Conservation (phyloP, 148 eudicot species). For the Cornus suecica region DNA sequence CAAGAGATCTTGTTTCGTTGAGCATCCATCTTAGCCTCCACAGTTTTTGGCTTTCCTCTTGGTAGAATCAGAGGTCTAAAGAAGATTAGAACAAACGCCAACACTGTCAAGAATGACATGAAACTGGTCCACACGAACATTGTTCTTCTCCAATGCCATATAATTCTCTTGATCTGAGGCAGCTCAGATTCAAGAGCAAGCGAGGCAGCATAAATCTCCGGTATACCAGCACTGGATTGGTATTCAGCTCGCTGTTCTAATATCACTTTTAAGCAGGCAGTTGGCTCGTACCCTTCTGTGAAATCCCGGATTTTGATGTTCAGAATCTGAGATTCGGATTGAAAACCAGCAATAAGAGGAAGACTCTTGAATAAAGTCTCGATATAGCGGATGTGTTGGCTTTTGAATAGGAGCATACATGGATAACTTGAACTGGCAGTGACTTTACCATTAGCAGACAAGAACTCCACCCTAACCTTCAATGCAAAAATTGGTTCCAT, state of each 20-base stretch:
- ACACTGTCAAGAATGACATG: slow-evolving; percentile 18
- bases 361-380: slow-evolving; percentile 24
- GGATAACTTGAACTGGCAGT: slow-evolving; percentile 35
- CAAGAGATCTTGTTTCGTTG: slow-evolving; percentile 11
- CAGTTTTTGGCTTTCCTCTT: slow-evolving; percentile 3
- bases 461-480: slow-evolving; percentile 42
- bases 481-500: background rate
- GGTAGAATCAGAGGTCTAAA: slow-evolving; percentile 22
- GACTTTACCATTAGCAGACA: slow-evolving; percentile 27
- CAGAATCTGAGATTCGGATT: slow-evolving; percentile 33
- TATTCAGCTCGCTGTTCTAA: slow-evolving; percentile 42
- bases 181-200: slow-evolving; percentile 32
- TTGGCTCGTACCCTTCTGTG: slow-evolving; percentile 32
- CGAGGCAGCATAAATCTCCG: slow-evolving; percentile 37
- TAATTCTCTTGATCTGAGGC: slow-evolving; percentile 25
- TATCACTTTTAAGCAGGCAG: slow-evolving; percentile 30
- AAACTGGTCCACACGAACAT: slow-evolving; percentile 37
- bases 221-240: slow-evolving; percentile 33
- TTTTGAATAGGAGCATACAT: slow-evolving; percentile 36
- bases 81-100: slow-evolving; percentile 25
- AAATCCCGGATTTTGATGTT: slow-evolving; percentile 17
- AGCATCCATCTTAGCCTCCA: background rate
- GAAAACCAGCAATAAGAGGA: slow-evolving; percentile 34
- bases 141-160: slow-evolving; percentile 46
- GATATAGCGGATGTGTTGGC: slow-evolving; percentile 21